Conservation (phyloP, 129 eudicot genomes). For the Helianthus annuus region HanXRQr2.0-SUNRISE NC_035443.2:49111881-49112380, state of each 20-base stretch:
- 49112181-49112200: neutral
- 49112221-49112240: neutral
- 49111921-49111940: too few species aligned
- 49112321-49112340: neutral
- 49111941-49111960: too few species aligned
- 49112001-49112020: neutral
- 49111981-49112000: too few species aligned
- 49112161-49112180: neutral
- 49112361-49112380: slow-evolving; percentile 77
- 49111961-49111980: too few species aligned
- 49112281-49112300: neutral
- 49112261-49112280: slow-evolving; percentile 7
- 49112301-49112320: neutral
- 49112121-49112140: neutral
- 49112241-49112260: slow-evolving; percentile 4
- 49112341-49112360: slow-evolving; percentile 31
- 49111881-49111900: too few species aligned
- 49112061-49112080: neutral
- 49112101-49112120: neutral
- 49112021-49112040: neutral
- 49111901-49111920: too few species aligned
- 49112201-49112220: neutral
- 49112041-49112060: neutral
- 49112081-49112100: neutral
- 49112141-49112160: neutral